Evolutionary conservation across 495 filamentous ascomycete species (phyloP).

Genomic region (Amniculicola lignicola): DNA sequence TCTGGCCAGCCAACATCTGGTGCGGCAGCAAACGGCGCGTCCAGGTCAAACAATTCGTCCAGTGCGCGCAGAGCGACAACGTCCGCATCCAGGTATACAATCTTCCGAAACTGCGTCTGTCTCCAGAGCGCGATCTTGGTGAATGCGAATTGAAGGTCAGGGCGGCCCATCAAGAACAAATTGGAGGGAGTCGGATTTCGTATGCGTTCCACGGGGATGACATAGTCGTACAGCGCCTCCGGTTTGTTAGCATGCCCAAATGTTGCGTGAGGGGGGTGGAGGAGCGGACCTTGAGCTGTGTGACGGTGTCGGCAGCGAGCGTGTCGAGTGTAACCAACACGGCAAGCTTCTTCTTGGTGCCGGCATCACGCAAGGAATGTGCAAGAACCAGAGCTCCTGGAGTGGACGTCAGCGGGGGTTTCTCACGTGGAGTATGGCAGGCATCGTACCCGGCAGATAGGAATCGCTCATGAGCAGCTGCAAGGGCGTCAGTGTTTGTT

Average conservation of each 20-base stretch:
- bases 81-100: conserved; percentile 92
- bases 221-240: conserved; percentile 80
- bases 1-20: conserved; percentile 99
- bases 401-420: conserved; percentile 21
- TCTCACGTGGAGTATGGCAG: neutral
- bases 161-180: conserved; percentile 85
- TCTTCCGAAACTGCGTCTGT: conserved; percentile 80
- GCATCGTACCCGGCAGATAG: conserved; percentile 75
- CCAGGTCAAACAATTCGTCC: conserved; percentile 83
- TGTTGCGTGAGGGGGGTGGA: neutral
- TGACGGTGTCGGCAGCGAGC: conserved; percentile 67
- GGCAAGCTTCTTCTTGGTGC: conserved; percentile 80
- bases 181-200: conserved; percentile 74
- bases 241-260: neutral
- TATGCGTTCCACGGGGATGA: conserved; percentile 79
- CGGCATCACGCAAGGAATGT: conserved; percentile 90
- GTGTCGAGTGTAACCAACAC: conserved; percentile 76
- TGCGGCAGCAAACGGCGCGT: conserved; percentile 77
- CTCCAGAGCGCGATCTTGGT: conserved; percentile 97
- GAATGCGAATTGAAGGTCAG: conserved; percentile 84
- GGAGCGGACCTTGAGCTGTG: conserved; percentile 66
- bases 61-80: conserved; percentile 80
- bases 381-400: conserved; percentile 88
- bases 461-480: conserved; percentile 86
- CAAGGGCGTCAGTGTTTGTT: conserved; percentile 38